phyloP scores from a whole-genome alignment of 1,284 basidiomycete genomes.

The Ganoderma boninense region DNA sequence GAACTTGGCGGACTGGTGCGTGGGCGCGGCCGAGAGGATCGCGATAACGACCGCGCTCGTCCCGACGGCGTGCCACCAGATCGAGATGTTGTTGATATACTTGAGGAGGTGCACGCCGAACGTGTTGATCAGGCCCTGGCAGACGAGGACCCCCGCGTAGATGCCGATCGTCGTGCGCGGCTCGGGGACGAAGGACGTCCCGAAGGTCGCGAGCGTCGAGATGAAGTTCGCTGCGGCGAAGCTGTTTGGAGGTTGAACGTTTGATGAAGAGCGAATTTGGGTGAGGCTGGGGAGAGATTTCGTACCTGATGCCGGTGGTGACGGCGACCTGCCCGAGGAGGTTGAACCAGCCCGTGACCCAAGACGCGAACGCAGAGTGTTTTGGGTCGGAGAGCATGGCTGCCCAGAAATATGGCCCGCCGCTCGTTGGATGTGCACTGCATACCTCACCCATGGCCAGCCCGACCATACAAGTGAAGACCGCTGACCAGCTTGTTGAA shows the following conservation, averaged over 20 bases:
- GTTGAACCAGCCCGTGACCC: slow-evolving; percentile 82
- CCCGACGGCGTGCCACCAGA: slow-evolving; percentile 78
- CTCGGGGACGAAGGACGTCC: slow-evolving; percentile 63
- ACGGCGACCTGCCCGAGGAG: slow-evolving; percentile 79
- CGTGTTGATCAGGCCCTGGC: slow-evolving; percentile 76
- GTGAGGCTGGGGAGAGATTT: not conserved
- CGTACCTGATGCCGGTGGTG: slow-evolving; percentile 74
- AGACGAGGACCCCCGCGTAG: slow-evolving; percentile 72
- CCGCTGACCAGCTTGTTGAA: slow-evolving; percentile 47
- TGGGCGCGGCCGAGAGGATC: slow-evolving; percentile 73
- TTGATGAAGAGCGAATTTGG: not conserved
- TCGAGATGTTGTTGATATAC: slow-evolving; percentile 74
- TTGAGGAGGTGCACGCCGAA: slow-evolving; percentile 73
- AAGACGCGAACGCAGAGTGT: slow-evolving; percentile 68
- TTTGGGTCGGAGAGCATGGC: slow-evolving; percentile 70
- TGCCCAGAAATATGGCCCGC: slow-evolving; percentile 81
- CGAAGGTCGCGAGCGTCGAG: slow-evolving; percentile 66
- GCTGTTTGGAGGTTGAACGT: slow-evolving; percentile 41
- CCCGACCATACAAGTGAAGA: slow-evolving; percentile 72
- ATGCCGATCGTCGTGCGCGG: slow-evolving; percentile 72
- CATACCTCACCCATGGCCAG: slow-evolving; percentile 78
- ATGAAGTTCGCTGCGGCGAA: slow-evolving; percentile 77
- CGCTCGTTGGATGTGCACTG: slow-evolving; percentile 78
- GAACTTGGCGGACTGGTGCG: slow-evolving; percentile 70
- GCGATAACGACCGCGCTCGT: slow-evolving; percentile 73